Evolutionary conservation across 176 grass and related monocot species (phyloP), one percentile per base, ranked within the genome.

Genomic region (Carex scoparia): DNA sequence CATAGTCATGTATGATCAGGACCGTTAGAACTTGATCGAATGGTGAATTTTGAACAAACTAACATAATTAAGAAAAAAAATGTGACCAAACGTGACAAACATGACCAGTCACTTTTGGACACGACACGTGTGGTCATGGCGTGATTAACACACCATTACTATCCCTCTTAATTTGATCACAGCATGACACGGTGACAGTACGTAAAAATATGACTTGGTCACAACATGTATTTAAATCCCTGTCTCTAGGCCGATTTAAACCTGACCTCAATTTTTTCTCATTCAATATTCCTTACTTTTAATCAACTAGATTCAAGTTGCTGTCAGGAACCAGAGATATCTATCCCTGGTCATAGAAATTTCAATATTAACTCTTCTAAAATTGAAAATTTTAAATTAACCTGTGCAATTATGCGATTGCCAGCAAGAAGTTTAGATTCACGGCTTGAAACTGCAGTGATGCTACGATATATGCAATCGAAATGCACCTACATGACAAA

Each of bases 341-440:
- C 40, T 42, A 42, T 42, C 40, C 40, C 5, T 42, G 23, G 23
- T 51, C 28, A 53, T 30, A 68, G 4, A n/a, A 74, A 74, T 37
- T 60, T 62, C 46, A 51, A 62, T 40, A 57, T 80, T 23, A 56
- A 53, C 10, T 12, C 32, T 65, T 11, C 44, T 42, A 49, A 49
- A 74, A 75, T 83, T 68, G 23, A 11, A 67, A 82, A 16, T 83
- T 79, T 79, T 46, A 64, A 78, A 87, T 65, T 83, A 89, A 98
- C 95, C 91, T 98, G 95, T 13, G 95, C 93, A n/a, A 98, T 98
- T 35, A 57, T 89, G 18, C 91, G 88, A 75, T 98, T 98, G 46
- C 95, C 93, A 3, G 91, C 95, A n/a, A 98, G 91, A 65, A 98
- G 89, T 87, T 98, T 98, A 13, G 93, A 90, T 82, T 98, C 95